Evolutionary conservation across 2,329 filamentous ascomycete species (phyloP).

Genomic region (Sporothrix pseudoabietina): DNA sequence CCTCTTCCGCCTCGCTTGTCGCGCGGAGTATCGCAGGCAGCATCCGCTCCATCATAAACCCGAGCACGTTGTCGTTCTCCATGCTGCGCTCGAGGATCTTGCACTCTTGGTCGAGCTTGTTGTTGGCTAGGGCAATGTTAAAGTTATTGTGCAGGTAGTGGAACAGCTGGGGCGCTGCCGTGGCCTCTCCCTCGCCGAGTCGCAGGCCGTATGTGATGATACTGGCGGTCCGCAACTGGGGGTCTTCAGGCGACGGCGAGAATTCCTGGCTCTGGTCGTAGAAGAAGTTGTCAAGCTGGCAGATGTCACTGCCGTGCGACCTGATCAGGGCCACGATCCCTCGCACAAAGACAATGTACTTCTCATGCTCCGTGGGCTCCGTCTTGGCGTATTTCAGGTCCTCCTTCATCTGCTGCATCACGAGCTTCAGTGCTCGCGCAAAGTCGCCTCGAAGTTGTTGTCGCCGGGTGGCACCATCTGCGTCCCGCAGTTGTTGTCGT

Average conservation of each 20-base stretch:
- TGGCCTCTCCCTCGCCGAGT: slow-evolving; percentile 54
- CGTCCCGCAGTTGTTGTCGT: slow-evolving; percentile 51
- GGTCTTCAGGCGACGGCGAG: slow-evolving; percentile 58
- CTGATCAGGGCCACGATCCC: slow-evolving; percentile 57
- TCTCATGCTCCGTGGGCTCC: slow-evolving; percentile 44
- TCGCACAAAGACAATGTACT: slow-evolving; percentile 56
- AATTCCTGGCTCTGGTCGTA: slow-evolving; percentile 60
- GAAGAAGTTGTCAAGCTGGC: slow-evolving; percentile 58
- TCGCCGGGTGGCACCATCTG: slow-evolving; percentile 43
- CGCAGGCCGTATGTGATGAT: slow-evolving; percentile 60
- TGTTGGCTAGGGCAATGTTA: slow-evolving; percentile 55
- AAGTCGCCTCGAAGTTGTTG: slow-evolving; percentile 47
- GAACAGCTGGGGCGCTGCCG: slow-evolving; percentile 54
- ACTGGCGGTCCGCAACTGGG: slow-evolving; percentile 57
- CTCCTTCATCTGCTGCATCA: slow-evolving; percentile 58
- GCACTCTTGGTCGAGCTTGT: slow-evolving; percentile 52
- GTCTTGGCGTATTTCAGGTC: slow-evolving; percentile 49
- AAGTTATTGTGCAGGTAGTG: slow-evolving; percentile 61
- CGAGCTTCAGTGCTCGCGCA: slow-evolving; percentile 47
- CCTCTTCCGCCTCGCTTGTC: slow-evolving; percentile 41
- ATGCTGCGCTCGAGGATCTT: slow-evolving; percentile 53
- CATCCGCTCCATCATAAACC: slow-evolving; percentile 56
- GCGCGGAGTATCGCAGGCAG: slow-evolving; percentile 55
- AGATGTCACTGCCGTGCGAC: slow-evolving; percentile 57
- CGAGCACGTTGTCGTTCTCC: slow-evolving; percentile 48